Conservation (phyloP, 148 eudicot genomes). For the Silene conica region DNA sequence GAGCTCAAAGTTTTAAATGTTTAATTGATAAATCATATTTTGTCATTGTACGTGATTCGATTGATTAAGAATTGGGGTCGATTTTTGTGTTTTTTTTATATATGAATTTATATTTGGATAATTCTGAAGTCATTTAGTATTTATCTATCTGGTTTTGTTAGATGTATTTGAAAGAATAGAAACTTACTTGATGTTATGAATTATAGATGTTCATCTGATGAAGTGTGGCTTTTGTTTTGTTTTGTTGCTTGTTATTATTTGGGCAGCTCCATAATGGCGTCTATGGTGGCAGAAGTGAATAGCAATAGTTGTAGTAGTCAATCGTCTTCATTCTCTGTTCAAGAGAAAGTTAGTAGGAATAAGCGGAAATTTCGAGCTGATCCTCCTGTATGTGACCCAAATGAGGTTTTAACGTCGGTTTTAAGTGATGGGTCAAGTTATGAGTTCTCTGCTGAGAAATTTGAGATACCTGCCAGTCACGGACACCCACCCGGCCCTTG, state of each 20-base stretch:
- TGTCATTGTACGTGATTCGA: background rate
- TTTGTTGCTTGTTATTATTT: slow-evolving; percentile 11
- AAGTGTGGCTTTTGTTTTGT: slow-evolving; percentile 10
- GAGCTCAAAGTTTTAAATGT: slow-evolving; percentile 6
- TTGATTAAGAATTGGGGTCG: slow-evolving; percentile 16
- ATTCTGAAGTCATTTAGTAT: slow-evolving; percentile 2
- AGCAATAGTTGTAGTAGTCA: slow-evolving; percentile 44
- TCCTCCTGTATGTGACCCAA: slow-evolving; percentile 44
- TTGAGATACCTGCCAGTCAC: slow-evolving; percentile 34
- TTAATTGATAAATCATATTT: slow-evolving; percentile 1
- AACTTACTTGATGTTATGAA: background rate
- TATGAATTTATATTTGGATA: background rate
- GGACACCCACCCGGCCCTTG: slow-evolving; percentile 37
- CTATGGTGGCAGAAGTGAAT: slow-evolving; percentile 68
- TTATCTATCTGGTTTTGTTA: background rate
- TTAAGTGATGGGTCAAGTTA: slow-evolving; percentile 43
- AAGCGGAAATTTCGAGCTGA: slow-evolving; percentile 74
- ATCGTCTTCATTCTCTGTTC: slow-evolving; percentile 39
- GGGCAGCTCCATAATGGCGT: slow-evolving; percentile 61
- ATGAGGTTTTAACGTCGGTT: slow-evolving; percentile 31
- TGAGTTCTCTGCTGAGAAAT: slow-evolving; percentile 62
- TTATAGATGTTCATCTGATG: slow-evolving; percentile 12
- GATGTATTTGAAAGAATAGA: too few species aligned
- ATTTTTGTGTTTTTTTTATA: background rate
- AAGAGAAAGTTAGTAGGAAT: slow-evolving; percentile 70